Evolutionary conservation across 495 filamentous ascomycete genomes (phyloP), one percentile per base, ranked within the genome.

Genomic region (Podospora didyma): DNA sequence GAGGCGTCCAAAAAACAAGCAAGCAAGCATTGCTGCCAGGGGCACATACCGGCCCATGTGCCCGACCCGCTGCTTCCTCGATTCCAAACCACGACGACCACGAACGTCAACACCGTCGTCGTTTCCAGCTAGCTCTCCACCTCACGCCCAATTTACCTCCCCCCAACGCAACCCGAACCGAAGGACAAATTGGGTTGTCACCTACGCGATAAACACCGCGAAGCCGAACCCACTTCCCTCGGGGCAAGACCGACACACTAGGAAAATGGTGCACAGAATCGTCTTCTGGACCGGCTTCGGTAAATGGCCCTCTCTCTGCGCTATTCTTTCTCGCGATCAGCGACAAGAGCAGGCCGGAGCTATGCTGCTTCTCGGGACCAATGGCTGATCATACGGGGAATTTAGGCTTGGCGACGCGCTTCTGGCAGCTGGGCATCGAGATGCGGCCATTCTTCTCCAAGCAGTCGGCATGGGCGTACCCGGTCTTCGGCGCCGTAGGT

Each of bases 241-340:
- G 4, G 31, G n/a, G 34, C 14, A 20, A 24, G 41, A 22, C 26
- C 39, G 14, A 23, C 12, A 61, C 23, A 62, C 42, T 23, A 19
- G 31, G 61, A 74, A 66, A 70, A 82, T 82, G 79, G 78, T 83
- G 52, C 62, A 64, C 80, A 90, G 91, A 78, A 82, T 96, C 73
- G 74, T 96, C 73, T 96, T 97, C 84, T 98, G 94, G 94, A 82
- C 84, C 66, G 88, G 89, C 82, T 96, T 97, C 85, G 94, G 94
- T 98, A 86, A 67, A 79, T 75, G 39, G 39, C n/a, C 34, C 5
- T 42, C 39, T 14, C 0, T 42, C 39, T 16, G n/a, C n/a, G 9
- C 39, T 9, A 31, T 31, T 3, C 4, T 9, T 31, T 31, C 9
- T 31, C 26, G 4, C 26, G 9, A 31, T 31, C 26, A 31, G 9